A percentile compares a stretch with the other conserved stretches of the same genome.
Evolutionary conservation across 331 rosid genomes (phyloP).

Genomic region (Rosa hybrid): DNA sequence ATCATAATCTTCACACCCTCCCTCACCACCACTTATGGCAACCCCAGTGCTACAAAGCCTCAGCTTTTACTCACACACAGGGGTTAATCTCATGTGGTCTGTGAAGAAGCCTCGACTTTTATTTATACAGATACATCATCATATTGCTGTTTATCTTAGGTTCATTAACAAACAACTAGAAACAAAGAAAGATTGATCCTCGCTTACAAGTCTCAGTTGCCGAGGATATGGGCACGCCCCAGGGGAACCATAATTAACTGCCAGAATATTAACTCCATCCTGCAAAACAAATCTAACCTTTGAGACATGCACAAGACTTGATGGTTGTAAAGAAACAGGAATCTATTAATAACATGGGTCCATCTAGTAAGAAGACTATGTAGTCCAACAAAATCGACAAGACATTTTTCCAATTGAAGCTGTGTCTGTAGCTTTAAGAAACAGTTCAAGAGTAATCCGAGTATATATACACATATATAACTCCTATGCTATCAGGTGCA

Average conservation of each 20-base stretch:
- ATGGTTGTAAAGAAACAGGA: slow-evolving; percentile 4
- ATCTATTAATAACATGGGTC: neutral
- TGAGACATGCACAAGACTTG: slow-evolving; percentile 8
- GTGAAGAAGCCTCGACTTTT: neutral
- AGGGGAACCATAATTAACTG: slow-evolving; percentile 82
- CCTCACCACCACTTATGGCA: neutral
- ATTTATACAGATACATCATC: neutral
- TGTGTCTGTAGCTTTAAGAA: neutral
- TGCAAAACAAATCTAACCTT: slow-evolving; percentile 33
- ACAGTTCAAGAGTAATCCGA: neutral
- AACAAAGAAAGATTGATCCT: slow-evolving; percentile 16
- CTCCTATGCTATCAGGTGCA: too few species aligned
- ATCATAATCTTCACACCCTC: neutral
- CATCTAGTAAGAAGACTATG: neutral
- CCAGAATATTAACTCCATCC: slow-evolving; percentile 89
- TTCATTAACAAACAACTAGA: neutral
- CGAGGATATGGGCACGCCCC: slow-evolving; percentile 91
- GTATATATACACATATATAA: too few species aligned
- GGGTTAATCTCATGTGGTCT: neutral
- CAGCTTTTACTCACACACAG: neutral
- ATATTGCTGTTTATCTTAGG: neutral
- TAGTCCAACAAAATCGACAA: neutral
- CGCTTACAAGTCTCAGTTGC: slow-evolving; percentile 70
- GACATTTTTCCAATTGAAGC: neutral
- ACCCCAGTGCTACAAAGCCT: neutral